phyloP scores from a whole-genome alignment of 306 rosid species.

The Cucurbita pepo region DNA sequence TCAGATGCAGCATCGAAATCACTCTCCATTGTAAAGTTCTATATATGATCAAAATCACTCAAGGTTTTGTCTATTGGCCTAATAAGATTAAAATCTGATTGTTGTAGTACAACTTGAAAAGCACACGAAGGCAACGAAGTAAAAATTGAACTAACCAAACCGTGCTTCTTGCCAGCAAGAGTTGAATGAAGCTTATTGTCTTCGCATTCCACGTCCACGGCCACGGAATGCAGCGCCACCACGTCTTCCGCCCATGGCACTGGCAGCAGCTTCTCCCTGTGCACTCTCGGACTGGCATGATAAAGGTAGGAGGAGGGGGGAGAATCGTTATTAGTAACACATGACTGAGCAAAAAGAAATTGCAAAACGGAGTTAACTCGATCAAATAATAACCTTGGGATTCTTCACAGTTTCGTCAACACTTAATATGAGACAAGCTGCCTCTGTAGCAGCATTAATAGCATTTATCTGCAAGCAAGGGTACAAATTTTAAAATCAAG shows the following conservation, averaged over 20 bases:
- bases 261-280: constrained; percentile 95
- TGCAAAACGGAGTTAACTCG: neutral
- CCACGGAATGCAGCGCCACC: constrained; percentile 72
- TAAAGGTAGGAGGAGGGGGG: neutral
- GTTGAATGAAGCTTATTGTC: constrained; percentile 24
- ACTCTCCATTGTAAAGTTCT: neutral
- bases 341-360: neutral
- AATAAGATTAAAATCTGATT: neutral
- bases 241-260: constrained; percentile 98
- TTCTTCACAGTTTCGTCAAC: constrained; percentile 94
- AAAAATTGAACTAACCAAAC: neutral
- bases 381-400: constrained; percentile 60
- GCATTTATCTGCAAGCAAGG: constrained; percentile 67
- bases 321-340: neutral
- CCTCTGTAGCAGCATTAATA: constrained; percentile 95
- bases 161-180: neutral
- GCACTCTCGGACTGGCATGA: constrained; percentile 89
- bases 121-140: neutral
- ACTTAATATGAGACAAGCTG: constrained; percentile 85
- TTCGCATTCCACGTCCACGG: constrained; percentile 89
- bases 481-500: constrained; percentile 1
- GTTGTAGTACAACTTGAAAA: neutral
- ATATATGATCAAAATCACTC: neutral
- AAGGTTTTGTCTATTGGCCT: neutral
- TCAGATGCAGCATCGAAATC: neutral